Evolutionary conservation across 2,329 filamentous ascomycete species (phyloP).

Genomic region (Claviceps sp.): DNA sequence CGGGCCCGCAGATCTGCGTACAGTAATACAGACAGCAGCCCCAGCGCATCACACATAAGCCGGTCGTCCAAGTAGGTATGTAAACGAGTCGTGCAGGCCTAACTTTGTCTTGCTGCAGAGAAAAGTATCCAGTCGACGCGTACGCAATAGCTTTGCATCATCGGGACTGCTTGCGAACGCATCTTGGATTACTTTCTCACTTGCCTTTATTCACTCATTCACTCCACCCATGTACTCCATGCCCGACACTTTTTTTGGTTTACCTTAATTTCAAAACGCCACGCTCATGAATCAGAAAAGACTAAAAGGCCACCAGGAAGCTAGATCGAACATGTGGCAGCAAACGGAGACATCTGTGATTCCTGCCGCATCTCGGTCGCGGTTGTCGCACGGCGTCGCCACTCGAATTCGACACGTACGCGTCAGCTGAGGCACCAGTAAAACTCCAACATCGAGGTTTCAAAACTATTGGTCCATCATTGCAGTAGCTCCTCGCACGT

Average conservation of each 20-base stretch:
- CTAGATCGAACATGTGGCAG: background rate
- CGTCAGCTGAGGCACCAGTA: conserved; percentile 5
- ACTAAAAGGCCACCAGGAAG: conserved; percentile 12
- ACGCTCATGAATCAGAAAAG: conserved; percentile 21
- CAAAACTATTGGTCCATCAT: conserved; percentile 18
- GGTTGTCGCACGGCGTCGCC: background rate
- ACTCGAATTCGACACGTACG: background rate
- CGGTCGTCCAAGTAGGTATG: background rate
- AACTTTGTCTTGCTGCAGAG: background rate
- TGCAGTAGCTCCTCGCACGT: conserved; percentile 87
- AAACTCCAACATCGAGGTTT: conserved; percentile 6
- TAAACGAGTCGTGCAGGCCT: background rate
- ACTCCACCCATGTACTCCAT: conserved; percentile 7
- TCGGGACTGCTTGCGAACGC: background rate
- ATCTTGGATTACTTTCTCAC: background rate
- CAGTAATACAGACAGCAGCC: background rate
- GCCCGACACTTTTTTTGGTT: conserved; percentile 11
- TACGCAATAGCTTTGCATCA: too few species aligned
- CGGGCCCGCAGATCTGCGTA: too few species aligned
- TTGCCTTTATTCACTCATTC: conserved; percentile 8
- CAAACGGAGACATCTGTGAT: background rate
- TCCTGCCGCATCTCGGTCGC: too few species aligned
- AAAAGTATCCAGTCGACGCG: too few species aligned
- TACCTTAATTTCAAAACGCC: conserved; percentile 21
- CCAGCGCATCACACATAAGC: background rate